Percentiles rank a stretch among this genome's conserved stretches.
phyloP scores from a whole-genome alignment of 805 yeast genomes.

The Torulaspora gathmanii region DNA sequence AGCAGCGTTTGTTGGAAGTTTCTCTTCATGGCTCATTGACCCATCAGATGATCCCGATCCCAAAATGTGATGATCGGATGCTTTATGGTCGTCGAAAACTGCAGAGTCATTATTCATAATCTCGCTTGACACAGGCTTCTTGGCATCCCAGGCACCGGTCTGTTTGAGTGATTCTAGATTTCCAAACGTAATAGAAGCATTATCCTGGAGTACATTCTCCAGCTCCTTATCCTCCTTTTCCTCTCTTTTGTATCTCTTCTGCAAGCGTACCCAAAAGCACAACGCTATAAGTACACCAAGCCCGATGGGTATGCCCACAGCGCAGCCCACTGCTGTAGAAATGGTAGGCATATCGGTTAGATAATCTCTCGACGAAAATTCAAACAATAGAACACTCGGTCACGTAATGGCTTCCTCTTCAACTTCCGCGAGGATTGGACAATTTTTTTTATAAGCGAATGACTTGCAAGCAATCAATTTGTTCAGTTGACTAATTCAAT shows the following conservation, averaged over 20 bases:
- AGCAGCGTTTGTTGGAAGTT: slow-evolving; percentile 2
- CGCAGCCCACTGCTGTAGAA: slow-evolving; percentile 46
- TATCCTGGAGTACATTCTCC: slow-evolving; percentile 30
- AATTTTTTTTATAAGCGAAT: neutral
- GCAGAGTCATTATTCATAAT: slow-evolving; percentile 5
- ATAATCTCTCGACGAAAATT: slow-evolving; percentile 5
- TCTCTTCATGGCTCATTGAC: slow-evolving; percentile 14
- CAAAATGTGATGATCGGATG: slow-evolving; percentile 6
- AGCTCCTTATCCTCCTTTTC: slow-evolving; percentile 36
- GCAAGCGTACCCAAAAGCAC: slow-evolving; percentile 39
- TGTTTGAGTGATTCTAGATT: slow-evolving; percentile 28
- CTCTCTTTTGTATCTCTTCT: slow-evolving; percentile 38
- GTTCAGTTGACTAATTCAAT: neutral
- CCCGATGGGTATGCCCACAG: slow-evolving; percentile 49
- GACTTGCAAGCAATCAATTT: neutral
- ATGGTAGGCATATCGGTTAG: slow-evolving; percentile 15
- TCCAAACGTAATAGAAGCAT: slow-evolving; percentile 36
- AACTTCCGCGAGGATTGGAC: neutral
- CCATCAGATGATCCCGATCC: slow-evolving; percentile 22
- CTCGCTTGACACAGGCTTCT: neutral
- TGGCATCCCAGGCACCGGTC: slow-evolving; percentile 5
- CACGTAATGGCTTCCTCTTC: neutral
- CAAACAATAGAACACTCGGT: neutral
- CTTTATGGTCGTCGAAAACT: slow-evolving; percentile 7
- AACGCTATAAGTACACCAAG: slow-evolving; percentile 37